Percentiles rank a stretch among this genome's conserved stretches.
These are phyloP conservation scores for Apiospora malaysiana DNA, from an alignment of 2,329 filamentous ascomycete species.

Conservation along the genomic window DNA sequence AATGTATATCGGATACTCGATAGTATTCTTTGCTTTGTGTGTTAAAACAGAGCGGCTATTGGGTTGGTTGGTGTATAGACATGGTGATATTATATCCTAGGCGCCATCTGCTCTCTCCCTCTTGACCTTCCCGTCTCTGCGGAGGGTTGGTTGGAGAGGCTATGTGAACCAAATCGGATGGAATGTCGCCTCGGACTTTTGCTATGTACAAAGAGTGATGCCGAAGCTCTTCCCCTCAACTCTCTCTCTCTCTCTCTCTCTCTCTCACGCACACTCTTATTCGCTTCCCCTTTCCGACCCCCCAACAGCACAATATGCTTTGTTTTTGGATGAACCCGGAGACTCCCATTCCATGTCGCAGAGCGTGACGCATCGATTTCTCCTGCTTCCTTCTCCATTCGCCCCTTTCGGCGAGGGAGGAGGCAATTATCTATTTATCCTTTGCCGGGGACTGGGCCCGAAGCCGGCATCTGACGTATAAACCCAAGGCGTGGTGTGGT, in stretches of 20 bases:
- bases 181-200: conserved; percentile 16
- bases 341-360: not conserved
- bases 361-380: not conserved
- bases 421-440: not conserved
- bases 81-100: conserved; percentile 18
- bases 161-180: not conserved
- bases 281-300: not conserved
- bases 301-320: not conserved
- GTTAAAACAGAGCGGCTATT: not conserved
- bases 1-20: not conserved
- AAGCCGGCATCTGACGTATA: not conserved
- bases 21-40: not conserved
- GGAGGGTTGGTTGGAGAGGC: not conserved
- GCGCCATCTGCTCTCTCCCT: not conserved
- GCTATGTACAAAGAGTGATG: conserved; percentile 19
- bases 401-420: not conserved
- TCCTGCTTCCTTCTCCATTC: not conserved
- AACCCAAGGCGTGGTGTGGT: not conserved
- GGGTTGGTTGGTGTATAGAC: not conserved
- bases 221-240: not conserved
- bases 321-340: not conserved
- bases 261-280: no score
- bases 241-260: not conserved
- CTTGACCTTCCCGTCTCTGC: not conserved
- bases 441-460: not conserved